These are phyloP conservation scores for Solanum megistacrolobum DNA, from an alignment of 257 asterid species.

Conservation along the genomic window DNA sequence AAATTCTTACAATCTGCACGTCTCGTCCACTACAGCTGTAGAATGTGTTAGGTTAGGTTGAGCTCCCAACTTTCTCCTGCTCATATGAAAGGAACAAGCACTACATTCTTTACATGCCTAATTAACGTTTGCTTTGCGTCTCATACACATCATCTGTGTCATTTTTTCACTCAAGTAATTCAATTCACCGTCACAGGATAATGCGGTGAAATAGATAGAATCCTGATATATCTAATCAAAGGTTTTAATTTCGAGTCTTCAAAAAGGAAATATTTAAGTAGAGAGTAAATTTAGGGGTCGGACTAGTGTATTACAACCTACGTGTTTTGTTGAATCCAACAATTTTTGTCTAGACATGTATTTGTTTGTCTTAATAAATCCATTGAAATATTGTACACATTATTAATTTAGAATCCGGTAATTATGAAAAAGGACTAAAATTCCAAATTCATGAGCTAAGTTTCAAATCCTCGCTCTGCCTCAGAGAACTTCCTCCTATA, in stretches of 20 bases:
- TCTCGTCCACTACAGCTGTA: background rate
- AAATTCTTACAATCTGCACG: background rate
- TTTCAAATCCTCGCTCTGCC: background rate
- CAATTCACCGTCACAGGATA: background rate
- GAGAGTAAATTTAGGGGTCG: background rate
- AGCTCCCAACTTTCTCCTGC: slow-evolving; percentile 5
- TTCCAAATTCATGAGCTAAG: background rate
- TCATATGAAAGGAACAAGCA: slow-evolving; percentile 20
- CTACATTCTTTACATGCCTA: slow-evolving; percentile 11
- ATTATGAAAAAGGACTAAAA: background rate
- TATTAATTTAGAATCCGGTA: background rate
- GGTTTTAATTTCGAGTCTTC: background rate
- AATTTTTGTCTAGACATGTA: background rate
- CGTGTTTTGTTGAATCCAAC: background rate
- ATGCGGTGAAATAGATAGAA: background rate
- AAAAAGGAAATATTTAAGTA: background rate
- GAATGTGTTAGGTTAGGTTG: background rate
- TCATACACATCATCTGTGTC: background rate
- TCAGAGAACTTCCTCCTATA: background rate
- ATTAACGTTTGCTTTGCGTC: slow-evolving; percentile 16
- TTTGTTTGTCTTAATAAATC: background rate
- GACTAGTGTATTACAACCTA: background rate
- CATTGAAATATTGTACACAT: background rate
- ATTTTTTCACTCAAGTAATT: background rate
- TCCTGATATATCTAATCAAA: background rate